These are phyloP conservation scores for Picea glauca DNA, from an alignment of 75 land plant species.

Conservation along the genomic window DNA sequence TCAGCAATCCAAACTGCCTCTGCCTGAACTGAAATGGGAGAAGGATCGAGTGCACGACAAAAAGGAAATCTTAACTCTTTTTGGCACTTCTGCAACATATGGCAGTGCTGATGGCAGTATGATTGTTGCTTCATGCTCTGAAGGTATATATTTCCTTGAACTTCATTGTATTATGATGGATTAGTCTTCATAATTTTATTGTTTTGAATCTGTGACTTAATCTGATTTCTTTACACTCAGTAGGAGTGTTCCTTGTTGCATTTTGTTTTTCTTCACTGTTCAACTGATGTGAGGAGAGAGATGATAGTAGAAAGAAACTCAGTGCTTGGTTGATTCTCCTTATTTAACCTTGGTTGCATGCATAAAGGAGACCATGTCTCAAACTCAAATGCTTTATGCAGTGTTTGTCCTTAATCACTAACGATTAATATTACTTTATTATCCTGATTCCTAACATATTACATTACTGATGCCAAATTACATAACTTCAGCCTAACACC, in stretches of 20 bases:
- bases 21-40: conserved; percentile 94
- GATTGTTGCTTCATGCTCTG: conserved; percentile 86
- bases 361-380: too few relatives aligned
- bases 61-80: conserved; percentile 50
- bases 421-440: too few relatives aligned
- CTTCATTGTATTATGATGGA: neutral
- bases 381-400: too few relatives aligned
- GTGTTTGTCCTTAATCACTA: too few relatives aligned
- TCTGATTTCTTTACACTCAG: neutral
- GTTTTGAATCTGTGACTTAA: neutral
- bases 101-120: conserved; percentile 94
- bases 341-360: too few relatives aligned
- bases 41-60: conserved; percentile 74
- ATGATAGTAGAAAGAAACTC: too few relatives aligned
- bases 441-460: too few relatives aligned
- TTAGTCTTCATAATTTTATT: neutral
- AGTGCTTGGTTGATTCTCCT: too few relatives aligned
- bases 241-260: neutral
- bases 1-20: conserved; percentile 75
- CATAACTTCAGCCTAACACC: too few relatives aligned
- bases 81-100: conserved; percentile 65
- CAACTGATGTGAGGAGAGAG: too few relatives aligned
- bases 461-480: too few relatives aligned
- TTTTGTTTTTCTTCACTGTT: neutral
- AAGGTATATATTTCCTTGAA: conserved; percentile 46